A percentile compares a stretch with the other conserved stretches of the same genome.
Evolutionary conservation across 176 grass and related monocot species (phyloP).

Genomic region (Stipa capillata): DNA sequence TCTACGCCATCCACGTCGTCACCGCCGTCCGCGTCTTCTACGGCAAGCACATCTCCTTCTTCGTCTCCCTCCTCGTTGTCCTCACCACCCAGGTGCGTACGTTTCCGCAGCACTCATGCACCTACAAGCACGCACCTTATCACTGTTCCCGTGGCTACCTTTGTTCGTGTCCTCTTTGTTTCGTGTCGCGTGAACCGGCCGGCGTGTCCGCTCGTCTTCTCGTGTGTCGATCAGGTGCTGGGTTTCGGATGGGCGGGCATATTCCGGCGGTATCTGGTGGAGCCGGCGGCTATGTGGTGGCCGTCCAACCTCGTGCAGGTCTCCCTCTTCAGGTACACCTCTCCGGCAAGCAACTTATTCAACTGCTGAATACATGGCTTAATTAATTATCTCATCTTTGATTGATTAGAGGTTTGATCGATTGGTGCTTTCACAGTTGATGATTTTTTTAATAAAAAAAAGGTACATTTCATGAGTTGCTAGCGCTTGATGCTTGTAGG

Average conservation of each 20-base stretch:
- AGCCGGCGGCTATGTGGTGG: constrained; percentile 97
- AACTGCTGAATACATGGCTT: too few species aligned
- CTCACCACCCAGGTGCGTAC: constrained; percentile 77
- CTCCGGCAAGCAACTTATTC: too few species aligned
- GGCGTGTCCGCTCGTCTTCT: too few species aligned
- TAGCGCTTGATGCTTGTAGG: too few species aligned
- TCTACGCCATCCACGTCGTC: constrained; percentile 74
- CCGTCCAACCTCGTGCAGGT: constrained; percentile 93
- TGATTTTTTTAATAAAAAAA: too few species aligned
- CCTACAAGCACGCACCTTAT: too few species aligned
- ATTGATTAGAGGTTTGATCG: neutral
- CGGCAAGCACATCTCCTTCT: constrained; percentile 68
- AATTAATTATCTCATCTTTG: neutral
- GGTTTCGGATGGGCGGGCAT: constrained; percentile 94
- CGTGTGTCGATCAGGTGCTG: constrained; percentile 40
- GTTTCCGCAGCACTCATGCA: too few species aligned
- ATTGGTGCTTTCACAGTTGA: neutral
- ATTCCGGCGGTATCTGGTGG: constrained; percentile 91
- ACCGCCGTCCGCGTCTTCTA: constrained; percentile 84
- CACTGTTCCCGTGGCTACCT: too few species aligned
- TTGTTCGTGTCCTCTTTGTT: neutral
- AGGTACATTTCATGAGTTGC: too few species aligned
- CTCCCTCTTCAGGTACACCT: constrained; percentile 73
- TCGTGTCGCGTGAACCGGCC: too few species aligned
- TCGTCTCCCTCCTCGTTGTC: constrained; percentile 76